Base-by-base conservation (phyloP, 1,284 basidiomycete species). In the Cyathus olla region DNA sequence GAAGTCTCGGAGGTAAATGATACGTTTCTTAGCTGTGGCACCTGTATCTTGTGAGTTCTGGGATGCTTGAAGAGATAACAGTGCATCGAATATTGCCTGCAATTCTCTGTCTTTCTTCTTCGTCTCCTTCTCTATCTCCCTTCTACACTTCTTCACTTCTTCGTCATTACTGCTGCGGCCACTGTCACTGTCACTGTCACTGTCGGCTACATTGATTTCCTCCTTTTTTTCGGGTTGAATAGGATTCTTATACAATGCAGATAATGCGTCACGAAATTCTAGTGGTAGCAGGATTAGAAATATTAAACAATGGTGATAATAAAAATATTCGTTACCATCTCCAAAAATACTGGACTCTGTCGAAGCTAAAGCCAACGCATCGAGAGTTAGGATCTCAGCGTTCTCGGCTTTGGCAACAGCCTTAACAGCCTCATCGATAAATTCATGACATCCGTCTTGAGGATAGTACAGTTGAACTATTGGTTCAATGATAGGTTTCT, bases 301-400 rank as follows among this genome's bases (percentile, higher is more conserved):
- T 48, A 39, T 24, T 27, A 44, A 51, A 58, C 26, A 47, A 10
- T 22, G 19, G 11, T 15, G 11, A 26, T 47, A 3, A 21, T 11
- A 17, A 35, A 22, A 22, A 26, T 2, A 21, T 47, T 24, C 8
- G 42, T 29, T 57, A 65, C 63, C 57, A 60, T 57, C 42, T 28
- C 64, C 59, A 27, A 66, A 51, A 19, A 46, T 21, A n/a, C 64
- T 57, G 29, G 48, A 54, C 40, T 59, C 37, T n/a, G 59, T 62
- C 28, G 47, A 21, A 17, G 59, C 59, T n/a, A 66, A 56, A 51
- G 57, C 61, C 27, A 66, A 40, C 6, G 64, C 53, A 55, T 66
- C 64, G 10, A 66, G 49, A 15, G 63, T 59, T 24, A 66, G n/a
- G 27, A 66, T 46, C 48, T 66, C 64, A 13, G 64, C 61, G 37